Evolutionary conservation across 1,139 yeast genomes (phyloP).

Genomic region (Geotrichum australiense): DNA sequence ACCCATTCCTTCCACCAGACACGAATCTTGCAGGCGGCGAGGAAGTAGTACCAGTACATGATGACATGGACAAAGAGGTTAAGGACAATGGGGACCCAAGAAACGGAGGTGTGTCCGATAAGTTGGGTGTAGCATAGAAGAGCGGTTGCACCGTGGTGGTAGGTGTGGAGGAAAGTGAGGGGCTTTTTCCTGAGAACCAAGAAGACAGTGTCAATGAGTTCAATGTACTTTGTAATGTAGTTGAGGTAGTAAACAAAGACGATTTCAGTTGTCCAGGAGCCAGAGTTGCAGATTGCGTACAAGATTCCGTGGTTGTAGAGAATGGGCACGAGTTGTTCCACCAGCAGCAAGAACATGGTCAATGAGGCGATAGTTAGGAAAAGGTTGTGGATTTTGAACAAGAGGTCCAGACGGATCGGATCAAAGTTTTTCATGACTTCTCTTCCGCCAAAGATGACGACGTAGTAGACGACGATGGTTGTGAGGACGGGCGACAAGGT

Average conservation of each 20-base stretch:
- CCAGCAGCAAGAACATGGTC: constrained; percentile 55
- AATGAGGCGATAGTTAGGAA: constrained; percentile 65
- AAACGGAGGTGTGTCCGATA: constrained; percentile 79
- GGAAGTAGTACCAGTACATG: constrained; percentile 97
- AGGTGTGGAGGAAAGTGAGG: constrained; percentile 78
- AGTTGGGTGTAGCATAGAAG: constrained; percentile 90
- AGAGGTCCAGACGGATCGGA: constrained; percentile 64
- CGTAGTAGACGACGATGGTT: constrained; percentile 61
- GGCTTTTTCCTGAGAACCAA: constrained; percentile 89
- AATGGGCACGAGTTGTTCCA: constrained; percentile 85
- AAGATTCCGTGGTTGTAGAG: constrained; percentile 68
- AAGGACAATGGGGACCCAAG: constrained; percentile 90
- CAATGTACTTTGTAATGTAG: constrained; percentile 46
- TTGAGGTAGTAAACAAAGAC: constrained; percentile 61
- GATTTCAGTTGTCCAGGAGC: constrained; percentile 80
- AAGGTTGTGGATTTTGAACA: constrained; percentile 79
- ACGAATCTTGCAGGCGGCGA: constrained; percentile 86
- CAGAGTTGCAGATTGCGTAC: constrained; percentile 73
- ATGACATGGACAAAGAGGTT: constrained; percentile 92
- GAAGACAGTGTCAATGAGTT: constrained; percentile 86
- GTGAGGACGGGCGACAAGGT: constrained; percentile 61
- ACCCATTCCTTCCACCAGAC: constrained; percentile 99
- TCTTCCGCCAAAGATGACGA: constrained; percentile 80
- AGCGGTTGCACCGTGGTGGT: constrained; percentile 98
- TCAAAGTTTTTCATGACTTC: constrained; percentile 46